phyloP scores from a whole-genome alignment of 2,329 filamentous ascomycete species.

The Penicillium crustosum region DNA sequence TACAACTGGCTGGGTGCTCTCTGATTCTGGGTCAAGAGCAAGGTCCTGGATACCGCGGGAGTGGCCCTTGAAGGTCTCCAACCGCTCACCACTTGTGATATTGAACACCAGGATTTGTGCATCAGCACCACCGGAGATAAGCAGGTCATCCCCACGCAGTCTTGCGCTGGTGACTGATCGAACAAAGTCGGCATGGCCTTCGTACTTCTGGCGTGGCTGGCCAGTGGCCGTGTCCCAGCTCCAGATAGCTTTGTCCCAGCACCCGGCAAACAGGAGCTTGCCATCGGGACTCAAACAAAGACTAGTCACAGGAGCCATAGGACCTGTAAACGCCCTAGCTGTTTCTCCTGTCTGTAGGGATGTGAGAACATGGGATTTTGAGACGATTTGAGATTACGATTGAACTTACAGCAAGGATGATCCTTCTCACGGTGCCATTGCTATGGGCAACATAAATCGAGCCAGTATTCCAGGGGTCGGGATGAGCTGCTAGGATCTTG shows the following conservation, averaged over 20 bases:
- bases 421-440: conserved; percentile 71
- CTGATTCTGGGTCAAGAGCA: conserved; percentile 64
- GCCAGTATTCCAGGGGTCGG: conserved; percentile 63
- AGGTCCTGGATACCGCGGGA: conserved; percentile 77
- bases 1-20: conserved; percentile 52
- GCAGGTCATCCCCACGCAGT: conserved; percentile 59
- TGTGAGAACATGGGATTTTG: conserved; percentile 4
- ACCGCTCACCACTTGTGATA: conserved; percentile 61
- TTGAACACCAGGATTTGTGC: conserved; percentile 85
- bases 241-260: conserved; percentile 93
- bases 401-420: conserved; percentile 72
- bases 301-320: conserved; percentile 76
- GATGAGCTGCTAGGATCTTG: conserved; percentile 75
- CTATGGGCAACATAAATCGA: conserved; percentile 82
- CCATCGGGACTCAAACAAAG: conserved; percentile 62
- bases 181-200: conserved; percentile 87
- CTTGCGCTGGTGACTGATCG: conserved; percentile 70
- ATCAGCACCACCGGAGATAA: conserved; percentile 76
- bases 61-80: conserved; percentile 78
- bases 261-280: conserved; percentile 74
- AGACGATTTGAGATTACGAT: conserved; percentile 12
- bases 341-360: conserved; percentile 46
- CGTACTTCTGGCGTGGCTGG: conserved; percentile 58
- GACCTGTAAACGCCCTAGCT: conserved; percentile 63
- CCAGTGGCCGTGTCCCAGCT: conserved; percentile 70